A percentile compares a stretch with the other conserved stretches of the same genome.
Evolutionary conservation across 306 rosid genomes (phyloP).

Genomic region (Quercus gilva): DNA sequence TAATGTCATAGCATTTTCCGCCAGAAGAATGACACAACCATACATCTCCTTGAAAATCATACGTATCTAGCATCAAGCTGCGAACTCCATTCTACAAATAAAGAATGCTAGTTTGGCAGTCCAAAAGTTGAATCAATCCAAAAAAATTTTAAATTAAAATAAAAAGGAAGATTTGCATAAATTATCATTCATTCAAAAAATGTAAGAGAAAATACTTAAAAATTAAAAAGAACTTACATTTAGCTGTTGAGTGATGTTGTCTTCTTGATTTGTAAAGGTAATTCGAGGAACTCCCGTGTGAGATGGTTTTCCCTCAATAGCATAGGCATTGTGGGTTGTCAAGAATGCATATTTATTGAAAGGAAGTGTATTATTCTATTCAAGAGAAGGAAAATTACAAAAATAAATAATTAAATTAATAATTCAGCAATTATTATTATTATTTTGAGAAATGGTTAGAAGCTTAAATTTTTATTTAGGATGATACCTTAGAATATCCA

Average conservation of each 20-base stretch:
- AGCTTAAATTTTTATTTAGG: too few species aligned
- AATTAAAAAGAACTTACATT: conserved; percentile 36
- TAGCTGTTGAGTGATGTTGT: conserved; percentile 70
- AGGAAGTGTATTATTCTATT: conserved; percentile 75
- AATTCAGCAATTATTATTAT: too few species aligned
- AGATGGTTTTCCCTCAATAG: conserved; percentile 70
- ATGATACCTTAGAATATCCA: too few species aligned
- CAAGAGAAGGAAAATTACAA: neutral
- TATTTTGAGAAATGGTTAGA: too few species aligned
- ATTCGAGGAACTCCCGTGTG: conserved; percentile 65
- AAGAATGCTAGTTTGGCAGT: neutral
- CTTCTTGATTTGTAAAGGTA: conserved; percentile 67
- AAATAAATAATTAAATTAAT: neutral
- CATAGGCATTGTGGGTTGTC: conserved; percentile 82
- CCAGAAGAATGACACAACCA: conserved; percentile 91
- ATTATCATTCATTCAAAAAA: neutral
- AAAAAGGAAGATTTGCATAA: neutral
- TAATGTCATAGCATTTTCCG: conserved; percentile 60
- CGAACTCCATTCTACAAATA: conserved; percentile 77
- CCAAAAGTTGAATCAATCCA: neutral
- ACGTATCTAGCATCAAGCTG: conserved; percentile 76
- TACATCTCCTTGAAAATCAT: conserved; percentile 70
- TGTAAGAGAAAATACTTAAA: too few species aligned
- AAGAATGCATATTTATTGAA: conserved; percentile 90
- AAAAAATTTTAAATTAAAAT: neutral